phyloP scores from a whole-genome alignment of 2,329 filamentous ascomycete genomes.

The Gaeumannomyces tritici region DNA sequence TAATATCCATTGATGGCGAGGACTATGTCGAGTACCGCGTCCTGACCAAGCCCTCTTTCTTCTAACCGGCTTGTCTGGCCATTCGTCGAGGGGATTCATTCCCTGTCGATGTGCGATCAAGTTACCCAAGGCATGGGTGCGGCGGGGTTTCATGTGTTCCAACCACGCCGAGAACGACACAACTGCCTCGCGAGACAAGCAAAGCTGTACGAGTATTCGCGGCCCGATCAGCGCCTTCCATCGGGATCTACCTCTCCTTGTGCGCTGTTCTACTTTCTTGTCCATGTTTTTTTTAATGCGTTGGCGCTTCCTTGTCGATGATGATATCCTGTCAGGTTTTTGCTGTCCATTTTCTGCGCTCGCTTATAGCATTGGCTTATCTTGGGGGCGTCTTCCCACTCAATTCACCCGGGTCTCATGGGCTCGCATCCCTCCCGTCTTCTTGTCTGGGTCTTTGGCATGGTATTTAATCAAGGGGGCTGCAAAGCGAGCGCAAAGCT shows the following conservation, averaged over 20 bases:
- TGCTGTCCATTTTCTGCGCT: neutral
- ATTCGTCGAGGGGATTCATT: neutral
- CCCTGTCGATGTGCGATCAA: neutral
- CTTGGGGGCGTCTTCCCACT: neutral
- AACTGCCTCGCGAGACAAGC: neutral
- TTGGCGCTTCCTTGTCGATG: neutral
- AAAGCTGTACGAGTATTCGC: neutral
- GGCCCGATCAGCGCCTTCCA: neutral
- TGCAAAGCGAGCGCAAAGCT: neutral
- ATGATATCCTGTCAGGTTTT: neutral
- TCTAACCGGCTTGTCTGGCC: neutral
- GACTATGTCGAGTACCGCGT: conserved; percentile 60
- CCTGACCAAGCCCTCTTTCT: conserved; percentile 51
- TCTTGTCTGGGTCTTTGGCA: neutral
- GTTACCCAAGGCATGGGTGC: neutral
- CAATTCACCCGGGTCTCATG: neutral
- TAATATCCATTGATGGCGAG: conserved; percentile 56
- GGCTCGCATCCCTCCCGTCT: neutral
- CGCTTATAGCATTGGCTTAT: neutral
- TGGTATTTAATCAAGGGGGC: neutral
- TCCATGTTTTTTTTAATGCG: neutral
- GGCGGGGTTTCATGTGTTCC: neutral
- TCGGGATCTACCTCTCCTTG: neutral
- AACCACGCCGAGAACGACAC: neutral
- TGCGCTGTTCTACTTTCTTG: neutral